Evolutionary conservation across 331 rosid genomes (phyloP).

Genomic region (Pyracantha coccinea): DNA sequence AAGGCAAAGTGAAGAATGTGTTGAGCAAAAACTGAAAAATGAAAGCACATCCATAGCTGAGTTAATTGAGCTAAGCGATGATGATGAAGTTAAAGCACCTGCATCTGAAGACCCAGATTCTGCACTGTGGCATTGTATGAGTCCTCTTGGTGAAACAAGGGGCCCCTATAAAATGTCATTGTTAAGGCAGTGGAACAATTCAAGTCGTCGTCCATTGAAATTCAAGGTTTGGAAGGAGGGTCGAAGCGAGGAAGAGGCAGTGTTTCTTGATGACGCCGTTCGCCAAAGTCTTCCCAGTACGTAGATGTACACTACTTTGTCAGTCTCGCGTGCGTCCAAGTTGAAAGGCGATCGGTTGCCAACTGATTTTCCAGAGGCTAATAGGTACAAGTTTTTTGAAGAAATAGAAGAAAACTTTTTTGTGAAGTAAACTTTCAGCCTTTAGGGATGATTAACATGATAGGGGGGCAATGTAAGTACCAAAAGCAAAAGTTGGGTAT

Average conservation of each 20-base stretch:
- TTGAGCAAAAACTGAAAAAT: neutral
- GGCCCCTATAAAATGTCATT: constrained; percentile 48
- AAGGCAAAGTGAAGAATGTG: neutral
- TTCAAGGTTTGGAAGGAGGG: constrained; percentile 63
- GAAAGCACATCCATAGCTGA: constrained; percentile 10
- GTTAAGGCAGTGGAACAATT: constrained; percentile 43
- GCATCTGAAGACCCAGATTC: constrained; percentile 22
- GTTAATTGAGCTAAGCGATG: no score
- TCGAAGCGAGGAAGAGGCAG: constrained; percentile 47
- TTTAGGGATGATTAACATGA: neutral
- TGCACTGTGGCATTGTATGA: constrained; percentile 41
- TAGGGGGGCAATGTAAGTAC: neutral
- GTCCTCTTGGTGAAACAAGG: constrained; percentile 38
- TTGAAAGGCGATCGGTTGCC: neutral
- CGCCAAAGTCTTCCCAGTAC: neutral
- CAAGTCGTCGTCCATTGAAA: neutral
- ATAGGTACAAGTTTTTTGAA: neutral
- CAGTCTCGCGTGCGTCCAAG: neutral
- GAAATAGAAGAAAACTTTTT: neutral
- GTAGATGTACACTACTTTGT: neutral
- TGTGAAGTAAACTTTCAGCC: neutral
- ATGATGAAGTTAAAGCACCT: neutral
- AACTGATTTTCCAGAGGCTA: neutral
- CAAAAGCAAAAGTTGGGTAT: neutral
- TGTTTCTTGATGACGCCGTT: constrained; percentile 44